Percentiles rank a stretch among this genome's conserved stretches.
Conservation (phyloP, 2,329 filamentous ascomycete species). For the Madurella mycetomatis region DNA sequence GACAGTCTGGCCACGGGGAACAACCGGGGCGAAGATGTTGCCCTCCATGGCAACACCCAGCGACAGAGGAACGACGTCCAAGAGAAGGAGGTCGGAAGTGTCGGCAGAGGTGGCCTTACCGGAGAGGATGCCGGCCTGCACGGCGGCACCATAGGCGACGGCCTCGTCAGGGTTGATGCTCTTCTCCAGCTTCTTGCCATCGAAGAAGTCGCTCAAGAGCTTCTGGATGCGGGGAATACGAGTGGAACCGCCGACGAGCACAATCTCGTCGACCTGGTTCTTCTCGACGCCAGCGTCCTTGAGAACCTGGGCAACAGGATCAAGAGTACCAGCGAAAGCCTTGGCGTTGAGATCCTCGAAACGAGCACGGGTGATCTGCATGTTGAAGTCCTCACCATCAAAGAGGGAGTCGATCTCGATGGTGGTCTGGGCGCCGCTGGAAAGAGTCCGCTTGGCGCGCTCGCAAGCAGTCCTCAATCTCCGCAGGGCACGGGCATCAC, state of each 20-base stretch:
- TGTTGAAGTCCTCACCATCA: slow-evolving; percentile 95
- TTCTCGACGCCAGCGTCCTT: slow-evolving; percentile 89
- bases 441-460: slow-evolving; percentile 98
- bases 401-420: slow-evolving; percentile 99
- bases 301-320: slow-evolving; percentile 93
- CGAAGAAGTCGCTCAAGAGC: slow-evolving; percentile 97
- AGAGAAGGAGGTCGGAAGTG: slow-evolving; percentile 86
- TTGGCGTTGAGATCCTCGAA: slow-evolving; percentile 98
- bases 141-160: slow-evolving; percentile 96
- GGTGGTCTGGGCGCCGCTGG: slow-evolving; percentile 93
- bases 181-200: slow-evolving; percentile 99
- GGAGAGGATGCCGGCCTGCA: slow-evolving; percentile 97
- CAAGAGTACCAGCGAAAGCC: slow-evolving; percentile 87
- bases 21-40: slow-evolving; percentile 95
- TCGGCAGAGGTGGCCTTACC: slow-evolving; percentile 96
- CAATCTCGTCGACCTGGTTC: slow-evolving; percentile 92
- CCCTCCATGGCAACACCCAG: slow-evolving; percentile 98
- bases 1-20: slow-evolving; percentile 72
- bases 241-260: slow-evolving; percentile 97
- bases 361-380: slow-evolving; percentile 95
- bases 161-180: slow-evolving; percentile 99
- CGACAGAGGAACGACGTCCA: slow-evolving; percentile 94
- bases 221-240: slow-evolving; percentile 99
- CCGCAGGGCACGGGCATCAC: slow-evolving; percentile 87
- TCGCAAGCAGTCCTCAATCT: slow-evolving; percentile 97